Evolutionary conservation across 805 yeast genomes (phyloP).

Genomic region (Torulaspora indica): DNA sequence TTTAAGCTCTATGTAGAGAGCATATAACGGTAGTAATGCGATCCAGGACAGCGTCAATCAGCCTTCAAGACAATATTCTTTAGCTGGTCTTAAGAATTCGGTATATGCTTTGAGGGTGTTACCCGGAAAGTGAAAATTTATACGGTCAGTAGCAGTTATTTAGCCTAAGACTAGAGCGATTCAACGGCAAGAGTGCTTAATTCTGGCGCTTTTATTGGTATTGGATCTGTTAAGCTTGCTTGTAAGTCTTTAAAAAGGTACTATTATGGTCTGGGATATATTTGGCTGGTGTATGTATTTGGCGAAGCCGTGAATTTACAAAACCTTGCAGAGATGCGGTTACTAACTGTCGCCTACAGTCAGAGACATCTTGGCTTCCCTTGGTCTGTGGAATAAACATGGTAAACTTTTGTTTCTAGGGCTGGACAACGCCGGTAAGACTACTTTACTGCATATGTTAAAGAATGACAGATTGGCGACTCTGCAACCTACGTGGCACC

Average conservation of each 20-base stretch:
- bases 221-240: neutral
- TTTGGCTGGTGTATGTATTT: conserved; percentile 36
- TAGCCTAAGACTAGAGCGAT: neutral
- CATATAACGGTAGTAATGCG: neutral
- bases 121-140: neutral
- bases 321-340: neutral
- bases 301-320: neutral
- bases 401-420: conserved; percentile 95
- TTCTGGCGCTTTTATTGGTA: neutral
- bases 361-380: conserved; percentile 70
- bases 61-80: no score
- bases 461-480: conserved; percentile 97
- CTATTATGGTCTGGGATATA: conserved; percentile 30
- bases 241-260: neutral
- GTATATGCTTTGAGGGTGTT: no score
- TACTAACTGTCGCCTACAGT: conserved; percentile 38
- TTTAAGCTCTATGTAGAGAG: neutral
- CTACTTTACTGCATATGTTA: conserved; percentile 79
- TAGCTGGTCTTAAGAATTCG: no score
- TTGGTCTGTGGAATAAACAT: conserved; percentile 88
- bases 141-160: neutral
- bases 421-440: conserved; percentile 96
- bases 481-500: conserved; percentile 95
- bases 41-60: neutral
- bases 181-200: neutral